Evolutionary conservation across 257 asterid genomes (phyloP), one percentile per base, ranked within the genome.

Genomic region (Nicotiana tomentosiformis): DNA sequence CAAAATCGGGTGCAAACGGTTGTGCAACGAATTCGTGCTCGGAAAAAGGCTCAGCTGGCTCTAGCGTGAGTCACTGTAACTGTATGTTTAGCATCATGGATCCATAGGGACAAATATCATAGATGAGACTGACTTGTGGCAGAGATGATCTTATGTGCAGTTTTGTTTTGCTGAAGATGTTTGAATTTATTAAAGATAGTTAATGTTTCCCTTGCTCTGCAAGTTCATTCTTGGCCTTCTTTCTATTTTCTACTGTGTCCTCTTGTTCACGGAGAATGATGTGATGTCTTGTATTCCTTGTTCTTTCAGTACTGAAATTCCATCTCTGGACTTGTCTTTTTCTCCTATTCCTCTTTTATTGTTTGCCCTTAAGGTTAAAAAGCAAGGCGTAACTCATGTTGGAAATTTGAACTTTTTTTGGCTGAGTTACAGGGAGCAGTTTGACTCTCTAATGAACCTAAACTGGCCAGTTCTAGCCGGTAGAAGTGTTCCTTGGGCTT

Each of bases 31-130:
- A 85, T 94, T 77, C 97, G 98, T 82, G 85, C 92, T 81, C 90
- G 97, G 82, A 94, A 87, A 88, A 96, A 96, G 91, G 94, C 95
- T 83, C 98, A 90, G 87, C 91, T 96, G 90, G 97, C 95, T 89
- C 98, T 94, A 88, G 92, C 83, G 95, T 96, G 98, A 94, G 98
- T 93, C 90, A 87, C 87, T 90, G 88, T 43, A 90, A 84, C 88
- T 88, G 86, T 85, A 83, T 86, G 87, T 85, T 81, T 86, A 77
- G 89, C 68, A 88, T 90, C 80, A 61, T 80, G 84, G 79, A 83
- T 81, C 83, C 55, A 82, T 85, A 72, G 74, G 83, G 83, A 82
- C 80, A 29, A 82, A 78, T 72, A 83, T 80, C 82, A 65, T 26
- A 35, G 68, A 82, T 60, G 69, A 72, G 78, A 80, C 51, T 43